phyloP scores from a whole-genome alignment of 441 rosid genomes.

The Adansonia madagascariensis region DNA sequence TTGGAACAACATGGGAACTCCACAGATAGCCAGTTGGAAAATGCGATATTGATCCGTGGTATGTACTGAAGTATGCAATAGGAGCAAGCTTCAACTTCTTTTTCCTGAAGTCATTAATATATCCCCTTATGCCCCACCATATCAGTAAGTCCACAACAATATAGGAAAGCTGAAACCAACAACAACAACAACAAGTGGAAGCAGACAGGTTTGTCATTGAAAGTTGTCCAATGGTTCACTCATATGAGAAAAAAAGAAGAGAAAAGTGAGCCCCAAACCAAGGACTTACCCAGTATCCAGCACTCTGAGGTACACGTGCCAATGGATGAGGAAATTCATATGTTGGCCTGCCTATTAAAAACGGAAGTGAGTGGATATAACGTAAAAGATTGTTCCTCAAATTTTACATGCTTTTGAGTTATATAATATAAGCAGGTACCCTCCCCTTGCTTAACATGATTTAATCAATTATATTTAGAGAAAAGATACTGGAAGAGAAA shows the following conservation, averaged over 20 bases:
- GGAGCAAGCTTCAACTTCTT: slow-evolving; percentile 82
- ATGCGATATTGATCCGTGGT: slow-evolving; percentile 92
- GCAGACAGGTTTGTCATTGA: slow-evolving; percentile 15
- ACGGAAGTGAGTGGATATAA: slow-evolving; percentile 57
- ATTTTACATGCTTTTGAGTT: background rate
- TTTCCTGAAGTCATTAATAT: slow-evolving; percentile 91
- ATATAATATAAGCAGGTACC: background rate
- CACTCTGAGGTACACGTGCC: slow-evolving; percentile 94
- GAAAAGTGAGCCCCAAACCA: slow-evolving; percentile 13
- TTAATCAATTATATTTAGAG: slow-evolving; percentile 10
- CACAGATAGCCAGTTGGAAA: slow-evolving; percentile 98
- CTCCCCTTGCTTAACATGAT: background rate
- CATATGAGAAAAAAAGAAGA: slow-evolving; percentile 4
- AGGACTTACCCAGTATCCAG: slow-evolving; percentile 93
- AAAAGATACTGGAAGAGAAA: slow-evolving; percentile 1
- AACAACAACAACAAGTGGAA: slow-evolving; percentile 11
- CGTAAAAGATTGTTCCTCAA: slow-evolving; percentile 22
- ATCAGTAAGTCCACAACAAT: slow-evolving; percentile 89
- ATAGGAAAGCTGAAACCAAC: slow-evolving; percentile 75
- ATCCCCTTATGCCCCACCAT: slow-evolving; percentile 97
- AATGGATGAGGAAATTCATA: slow-evolving; percentile 95
- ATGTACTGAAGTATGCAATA: slow-evolving; percentile 92
- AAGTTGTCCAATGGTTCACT: background rate
- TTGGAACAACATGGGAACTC: slow-evolving; percentile 97
- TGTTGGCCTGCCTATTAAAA: slow-evolving; percentile 95